Conservation (phyloP, 129 eudicot species). For the Helichrysum umbraculigerum region DNA sequence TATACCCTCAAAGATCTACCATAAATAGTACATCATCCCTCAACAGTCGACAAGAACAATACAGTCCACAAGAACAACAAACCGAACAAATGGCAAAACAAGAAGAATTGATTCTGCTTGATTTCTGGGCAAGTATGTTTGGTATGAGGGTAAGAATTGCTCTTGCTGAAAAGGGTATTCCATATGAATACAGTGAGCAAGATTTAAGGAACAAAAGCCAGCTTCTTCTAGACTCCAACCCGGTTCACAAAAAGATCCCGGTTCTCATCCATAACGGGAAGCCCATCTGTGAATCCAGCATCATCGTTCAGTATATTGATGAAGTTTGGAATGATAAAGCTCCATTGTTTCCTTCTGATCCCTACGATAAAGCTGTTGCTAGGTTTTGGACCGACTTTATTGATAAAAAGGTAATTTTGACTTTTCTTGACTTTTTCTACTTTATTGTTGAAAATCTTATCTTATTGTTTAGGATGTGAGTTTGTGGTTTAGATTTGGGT, state of each 20-base stretch:
- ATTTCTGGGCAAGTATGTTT: slow-evolving; percentile 37
- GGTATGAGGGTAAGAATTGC: slow-evolving; percentile 57
- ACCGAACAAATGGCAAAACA: slow-evolving; percentile 16
- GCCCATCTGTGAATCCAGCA: slow-evolving; percentile 46
- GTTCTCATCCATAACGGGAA: slow-evolving; percentile 53
- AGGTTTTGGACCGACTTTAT: slow-evolving; percentile 55
- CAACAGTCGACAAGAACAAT: no score
- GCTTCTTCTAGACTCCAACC: slow-evolving; percentile 44
- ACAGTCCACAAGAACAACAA: background rate
- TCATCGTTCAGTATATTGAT: slow-evolving; percentile 50
- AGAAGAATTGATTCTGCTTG: slow-evolving; percentile 35
- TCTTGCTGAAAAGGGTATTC: slow-evolving; percentile 48
- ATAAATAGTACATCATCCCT: background rate
- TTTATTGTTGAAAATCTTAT: background rate
- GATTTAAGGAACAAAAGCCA: slow-evolving; percentile 48
- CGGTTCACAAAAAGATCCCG: slow-evolving; percentile 50
- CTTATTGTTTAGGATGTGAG: no score
- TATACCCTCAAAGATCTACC: background rate
- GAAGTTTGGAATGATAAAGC: slow-evolving; percentile 47
- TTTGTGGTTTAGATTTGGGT: background rate
- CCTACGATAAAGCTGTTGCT: slow-evolving; percentile 44
- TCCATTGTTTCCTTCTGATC: slow-evolving; percentile 50
- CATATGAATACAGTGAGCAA: slow-evolving; percentile 37
- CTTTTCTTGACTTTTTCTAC: background rate
- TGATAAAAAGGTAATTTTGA: slow-evolving; percentile 46